Base-by-base conservation (phyloP, 345 rosid species). In the Triadica sebifera region DNA sequence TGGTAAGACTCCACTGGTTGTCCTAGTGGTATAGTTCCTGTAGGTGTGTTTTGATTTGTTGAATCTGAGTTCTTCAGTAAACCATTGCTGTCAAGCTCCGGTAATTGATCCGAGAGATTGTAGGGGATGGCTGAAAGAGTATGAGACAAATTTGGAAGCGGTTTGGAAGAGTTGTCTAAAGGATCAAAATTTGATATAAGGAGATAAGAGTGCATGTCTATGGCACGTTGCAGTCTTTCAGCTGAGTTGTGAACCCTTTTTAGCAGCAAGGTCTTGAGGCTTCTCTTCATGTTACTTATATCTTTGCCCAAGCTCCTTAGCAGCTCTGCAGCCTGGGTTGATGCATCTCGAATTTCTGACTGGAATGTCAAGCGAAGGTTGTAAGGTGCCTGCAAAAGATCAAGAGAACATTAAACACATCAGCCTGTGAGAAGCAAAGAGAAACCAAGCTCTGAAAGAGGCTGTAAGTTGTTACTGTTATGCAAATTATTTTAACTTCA, bases 301-400 rank as follows among this genome's bases (percentile, higher is more conserved):
- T 88, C 91, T 71, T 81, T 82, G 41, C 87, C 86, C 50, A 88
- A 72, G 79, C 82, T 77, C 61, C 92, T 82, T 39, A 88, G 73
- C 7, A 88, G 79, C 71, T 85, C 85, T 20, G 92, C 89, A 9
- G 92, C 88, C 50, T 85, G 87, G 67, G 65, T 85, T 46, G 89
- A 52, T 50, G 84, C 87, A 3, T 84, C 88, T 22, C 47, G 75
- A 63, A 90, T 89, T 78, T 86, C 90, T 1, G 83, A 17, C 52
- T 73, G 75, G 83, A 89, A 86, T 58, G 86, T 70, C 50, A 74
- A 46, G 20, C 94, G 83, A 25, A 88, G 88, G 69, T 81, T 72
- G 78, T 80, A 71, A 11, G 90, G 90, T 45, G 90, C 91, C 94
- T 90, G 67, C 66, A 72, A 49, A 66, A 75, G 22, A 70, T 47